These are phyloP conservation scores for Brettanomyces custersianus DNA, from an alignment of 805 yeast genomes.

Conservation along the genomic window DNA sequence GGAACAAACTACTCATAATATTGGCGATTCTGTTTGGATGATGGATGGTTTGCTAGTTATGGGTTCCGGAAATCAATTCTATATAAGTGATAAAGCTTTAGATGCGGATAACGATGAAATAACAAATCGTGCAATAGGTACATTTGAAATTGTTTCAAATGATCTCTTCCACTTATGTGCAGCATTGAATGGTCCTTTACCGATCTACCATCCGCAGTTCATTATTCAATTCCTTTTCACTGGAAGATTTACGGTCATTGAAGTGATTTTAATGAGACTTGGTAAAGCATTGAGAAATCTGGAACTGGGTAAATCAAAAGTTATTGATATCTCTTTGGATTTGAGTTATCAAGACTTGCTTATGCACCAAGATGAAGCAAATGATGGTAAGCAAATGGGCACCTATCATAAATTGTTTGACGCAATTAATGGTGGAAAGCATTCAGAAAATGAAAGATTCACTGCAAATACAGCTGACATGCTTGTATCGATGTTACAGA, in stretches of 20 bases:
- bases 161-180: constrained; percentile 63
- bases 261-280: constrained; percentile 46
- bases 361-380: constrained; percentile 2
- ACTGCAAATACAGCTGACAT: constrained; percentile 24
- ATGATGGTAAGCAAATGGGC: not conserved
- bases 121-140: constrained; percentile 46
- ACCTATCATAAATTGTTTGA: not conserved
- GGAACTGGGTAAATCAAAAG: constrained; percentile 26
- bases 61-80: constrained; percentile 86
- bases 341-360: constrained; percentile 9
- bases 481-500: constrained; percentile 52
- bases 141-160: constrained; percentile 45
- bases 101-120: constrained; percentile 42
- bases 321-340: constrained; percentile 19
- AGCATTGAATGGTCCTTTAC: constrained; percentile 81
- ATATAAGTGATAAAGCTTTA: constrained; percentile 63
- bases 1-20: constrained; percentile 64
- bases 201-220: constrained; percentile 85
- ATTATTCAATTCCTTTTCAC: constrained; percentile 65
- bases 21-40: constrained; percentile 89
- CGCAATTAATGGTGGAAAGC: not conserved
- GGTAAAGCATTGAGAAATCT: constrained; percentile 46
- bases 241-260: constrained; percentile 47
- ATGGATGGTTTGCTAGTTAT: constrained; percentile 68
- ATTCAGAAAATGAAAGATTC: constrained; percentile 2